Percentiles rank a stretch among this genome's conserved stretches.
These are phyloP conservation scores for Liriodendron chinense DNA, from an alignment of 164 flowering plant species.

Conservation along the genomic window DNA sequence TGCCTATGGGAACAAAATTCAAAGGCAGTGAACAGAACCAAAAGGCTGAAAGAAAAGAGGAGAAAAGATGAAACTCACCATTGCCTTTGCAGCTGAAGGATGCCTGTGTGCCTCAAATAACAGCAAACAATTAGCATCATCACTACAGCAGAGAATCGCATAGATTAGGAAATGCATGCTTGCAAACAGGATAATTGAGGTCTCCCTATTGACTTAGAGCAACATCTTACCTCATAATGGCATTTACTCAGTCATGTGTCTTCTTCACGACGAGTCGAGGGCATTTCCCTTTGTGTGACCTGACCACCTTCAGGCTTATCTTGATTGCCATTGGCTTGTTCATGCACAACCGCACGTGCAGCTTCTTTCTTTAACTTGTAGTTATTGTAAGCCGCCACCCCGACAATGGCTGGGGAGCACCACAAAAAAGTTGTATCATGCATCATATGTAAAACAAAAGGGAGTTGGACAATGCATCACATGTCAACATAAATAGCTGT, in stretches of 20 bases:
- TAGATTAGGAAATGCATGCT: not conserved
- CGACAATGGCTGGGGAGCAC: constrained; percentile 69
- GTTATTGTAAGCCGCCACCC: constrained; percentile 94
- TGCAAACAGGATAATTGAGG: not conserved
- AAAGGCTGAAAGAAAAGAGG: too few relatives aligned
- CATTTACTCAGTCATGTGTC: not conserved
- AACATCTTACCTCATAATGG: not conserved
- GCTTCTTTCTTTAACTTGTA: constrained; percentile 84
- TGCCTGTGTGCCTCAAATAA: not conserved
- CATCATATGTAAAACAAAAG: not conserved
- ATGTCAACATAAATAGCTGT: not conserved
- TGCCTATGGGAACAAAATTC: not conserved
- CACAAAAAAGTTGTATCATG: not conserved
- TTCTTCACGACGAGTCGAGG: constrained; percentile 25
- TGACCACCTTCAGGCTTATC: constrained; percentile 27
- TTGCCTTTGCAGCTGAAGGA: not conserved
- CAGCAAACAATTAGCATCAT: not conserved
- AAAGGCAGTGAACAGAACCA: too few relatives aligned
- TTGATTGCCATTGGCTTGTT: not conserved
- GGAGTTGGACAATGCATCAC: not conserved
- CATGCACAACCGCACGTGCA: constrained; percentile 33
- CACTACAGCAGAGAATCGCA: not conserved
- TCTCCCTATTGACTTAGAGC: not conserved
- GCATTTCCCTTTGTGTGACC: constrained; percentile 26
- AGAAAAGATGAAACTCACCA: not conserved